Percentiles rank a stretch among this genome's conserved stretches.
Evolutionary conservation across 2,329 filamentous ascomycete genomes (phyloP).

Genomic region (Exophiala sp.): DNA sequence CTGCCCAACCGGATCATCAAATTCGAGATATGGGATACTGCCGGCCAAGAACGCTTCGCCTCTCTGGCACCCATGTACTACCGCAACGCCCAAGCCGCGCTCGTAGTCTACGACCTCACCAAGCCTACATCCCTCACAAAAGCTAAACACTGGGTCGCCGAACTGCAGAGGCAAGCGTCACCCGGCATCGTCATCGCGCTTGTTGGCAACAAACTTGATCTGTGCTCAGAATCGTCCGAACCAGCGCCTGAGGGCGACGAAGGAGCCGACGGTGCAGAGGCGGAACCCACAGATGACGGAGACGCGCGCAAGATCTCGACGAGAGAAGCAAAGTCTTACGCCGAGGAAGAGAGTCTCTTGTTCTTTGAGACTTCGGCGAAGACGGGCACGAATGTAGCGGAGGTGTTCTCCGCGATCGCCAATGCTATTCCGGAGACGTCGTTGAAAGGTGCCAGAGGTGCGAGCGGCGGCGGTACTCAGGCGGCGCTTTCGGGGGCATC

Average conservation of each 20-base stretch:
- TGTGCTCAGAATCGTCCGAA: conserved; percentile 57
- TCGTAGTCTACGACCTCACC: conserved; percentile 97
- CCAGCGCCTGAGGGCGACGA: conserved; percentile 31
- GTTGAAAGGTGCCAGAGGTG: conserved; percentile 67
- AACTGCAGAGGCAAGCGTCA: conserved; percentile 91
- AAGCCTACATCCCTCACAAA: conserved; percentile 94
- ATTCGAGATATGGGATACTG: conserved; percentile 97
- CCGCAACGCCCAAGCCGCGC: conserved; percentile 93
- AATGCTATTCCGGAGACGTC: conserved; percentile 97
- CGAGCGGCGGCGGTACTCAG: conserved; percentile 55
- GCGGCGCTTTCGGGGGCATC: conserved; percentile 52
- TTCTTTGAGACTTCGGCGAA: conserved; percentile 99
- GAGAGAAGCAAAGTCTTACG: conserved; percentile 88
- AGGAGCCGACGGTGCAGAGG: conserved; percentile 46
- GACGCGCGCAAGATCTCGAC: conserved; percentile 85
- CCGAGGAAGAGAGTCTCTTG: conserved; percentile 86
- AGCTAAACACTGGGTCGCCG: conserved; percentile 97
- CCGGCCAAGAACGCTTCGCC: conserved; percentile 95
- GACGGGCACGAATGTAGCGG: conserved; percentile 87
- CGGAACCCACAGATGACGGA: conserved; percentile 60
- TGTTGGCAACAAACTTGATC: conserved; percentile 94
- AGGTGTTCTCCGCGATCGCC: conserved; percentile 96
- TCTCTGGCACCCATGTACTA: conserved; percentile 99
- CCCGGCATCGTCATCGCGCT: conserved; percentile 96
- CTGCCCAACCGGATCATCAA: conserved; percentile 84